phyloP scores from a whole-genome alignment of 176 grass and related monocot species.

The barley (Hordeum vulgare) region MorexV3_pseudomolecules_assembly NC_058520.1:400407166-400407665 shows the following conservation, averaged over 20 bases:
- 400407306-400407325: slow-evolving; percentile 27
- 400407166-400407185: slow-evolving; percentile 70
- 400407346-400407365: slow-evolving; percentile 21
- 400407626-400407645: slow-evolving; percentile 25
- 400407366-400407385: slow-evolving; percentile 23
- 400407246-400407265: slow-evolving; percentile 67
- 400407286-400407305: slow-evolving; percentile 49
- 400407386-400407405: slow-evolving; percentile 12
- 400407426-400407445: slow-evolving; percentile 30
- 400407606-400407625: slow-evolving; percentile 35
- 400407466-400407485: neutral
- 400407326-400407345: slow-evolving; percentile 49
- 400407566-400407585: slow-evolving; percentile 47
- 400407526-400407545: slow-evolving; percentile 58
- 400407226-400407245: slow-evolving; percentile 50
- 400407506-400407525: neutral
- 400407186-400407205: slow-evolving; percentile 71
- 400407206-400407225: slow-evolving; percentile 59
- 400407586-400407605: slow-evolving; percentile 32
- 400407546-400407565: slow-evolving; percentile 74
- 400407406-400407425: slow-evolving; percentile 22
- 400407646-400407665: slow-evolving; percentile 52
- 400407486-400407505: neutral
- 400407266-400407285: slow-evolving; percentile 62
- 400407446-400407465: neutral